A percentile compares a stretch with the other conserved stretches of the same genome.
These are phyloP conservation scores for Hortiboletus rubellus DNA, from an alignment of 1,284 basidiomycete genomes.

Conservation along the genomic window DNA sequence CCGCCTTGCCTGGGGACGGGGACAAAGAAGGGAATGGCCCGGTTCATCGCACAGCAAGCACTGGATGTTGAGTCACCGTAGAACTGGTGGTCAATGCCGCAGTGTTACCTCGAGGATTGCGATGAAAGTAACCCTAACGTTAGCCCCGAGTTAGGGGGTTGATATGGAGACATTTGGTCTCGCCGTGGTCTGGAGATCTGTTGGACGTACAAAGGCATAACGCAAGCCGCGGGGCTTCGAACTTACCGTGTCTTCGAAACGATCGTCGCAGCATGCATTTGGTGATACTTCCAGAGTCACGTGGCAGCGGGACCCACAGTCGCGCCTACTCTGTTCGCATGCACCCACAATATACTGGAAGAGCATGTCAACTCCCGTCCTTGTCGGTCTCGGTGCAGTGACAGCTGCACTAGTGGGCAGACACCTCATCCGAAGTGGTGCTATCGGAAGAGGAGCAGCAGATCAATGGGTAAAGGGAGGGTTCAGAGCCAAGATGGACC, in stretches of 20 bases:
- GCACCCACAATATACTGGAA: too few species aligned
- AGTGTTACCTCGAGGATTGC: neutral
- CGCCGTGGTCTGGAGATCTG: neutral
- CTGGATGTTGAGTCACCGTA: conserved; percentile 1
- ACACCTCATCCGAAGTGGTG: conserved; percentile 58
- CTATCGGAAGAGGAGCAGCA: conserved; percentile 60
- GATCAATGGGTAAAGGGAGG: conserved; percentile 93
- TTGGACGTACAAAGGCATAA: neutral
- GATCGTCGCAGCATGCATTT: too few species aligned
- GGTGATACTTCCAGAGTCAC: conserved; percentile 5
- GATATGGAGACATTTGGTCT: conserved; percentile 9
- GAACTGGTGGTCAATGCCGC: neutral
- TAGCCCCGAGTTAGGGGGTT: neutral
- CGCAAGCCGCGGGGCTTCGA: neutral
- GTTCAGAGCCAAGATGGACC: conserved; percentile 60
- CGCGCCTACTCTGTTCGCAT: too few species aligned
- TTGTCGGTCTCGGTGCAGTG: conserved; percentile 78
- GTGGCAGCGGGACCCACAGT: conserved; percentile 1
- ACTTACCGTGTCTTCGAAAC: too few species aligned
- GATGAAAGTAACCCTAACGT: too few species aligned
- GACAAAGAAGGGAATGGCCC: neutral
- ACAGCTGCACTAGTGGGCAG: conserved; percentile 80
- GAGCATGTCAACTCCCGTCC: conserved; percentile 70
- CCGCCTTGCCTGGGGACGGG: neutral
- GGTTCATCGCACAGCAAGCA: conserved; percentile 17